Base-by-base conservation (phyloP, 2,329 filamentous ascomycete species). In the Blastomyces emzantsi region DNA sequence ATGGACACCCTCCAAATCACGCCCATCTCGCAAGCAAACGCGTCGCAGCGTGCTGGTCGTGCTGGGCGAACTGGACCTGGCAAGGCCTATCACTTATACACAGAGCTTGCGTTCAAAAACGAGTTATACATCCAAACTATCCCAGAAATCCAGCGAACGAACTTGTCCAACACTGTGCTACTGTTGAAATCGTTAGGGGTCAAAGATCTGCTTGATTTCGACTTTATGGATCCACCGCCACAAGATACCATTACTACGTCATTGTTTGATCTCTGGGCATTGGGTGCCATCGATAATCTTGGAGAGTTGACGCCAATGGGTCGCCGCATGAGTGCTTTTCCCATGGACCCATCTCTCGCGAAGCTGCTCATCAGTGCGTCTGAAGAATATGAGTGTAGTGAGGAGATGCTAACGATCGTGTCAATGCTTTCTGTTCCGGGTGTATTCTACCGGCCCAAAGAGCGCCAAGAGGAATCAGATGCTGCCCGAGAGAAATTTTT, bases 1-100 rank as follows among this genome's bases (percentile, higher is more conserved):
- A 99, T 99, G 94, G 94, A 99, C 72, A 97, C 93, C 0, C 84
- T 99, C 17, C 94, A 97, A 72, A 96, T 99, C 69, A 99, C 94
- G 0, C 94, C 94, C 0, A 95, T 99, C 62, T 97, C 92, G 2
- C 94, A 99, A 74, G 94, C 94, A 69, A 99, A 99, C 74, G 89
- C 92, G 4, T 92, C 90, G 3, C 94, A 99, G 73, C 87, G 94
- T 71, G 93, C 94, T 51, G 94, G 94, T 64, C 90, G 94, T 73
- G 94, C 94, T 55, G 94, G 94, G 22, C 86, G 94, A 70, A 99
- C 95, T 8, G 94, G 94, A 0, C 94, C 94, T 1, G 94, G 95
- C 64, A 97, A 97, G 74, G 91, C 92, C 0, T 99, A 94, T 73
- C 90, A 94, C 64, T 82, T 99, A 0, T 99, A 90, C 72, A 99